Base-by-base conservation (phyloP, 1,284 basidiomycete genomes). In the Leucoagaricus sp. region DNA sequence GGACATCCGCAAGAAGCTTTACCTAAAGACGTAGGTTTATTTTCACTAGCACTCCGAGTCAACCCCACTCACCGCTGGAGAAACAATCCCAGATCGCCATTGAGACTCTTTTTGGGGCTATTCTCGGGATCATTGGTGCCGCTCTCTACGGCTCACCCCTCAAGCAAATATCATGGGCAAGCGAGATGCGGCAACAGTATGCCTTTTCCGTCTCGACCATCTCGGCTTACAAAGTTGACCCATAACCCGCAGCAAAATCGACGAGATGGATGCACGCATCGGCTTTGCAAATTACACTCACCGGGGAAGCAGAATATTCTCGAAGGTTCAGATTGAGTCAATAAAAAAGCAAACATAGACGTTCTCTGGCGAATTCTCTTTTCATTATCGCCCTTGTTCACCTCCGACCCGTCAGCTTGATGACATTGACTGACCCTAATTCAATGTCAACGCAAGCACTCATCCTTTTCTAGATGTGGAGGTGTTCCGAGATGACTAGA, bases 91-190 rank as follows among this genome's bases (percentile, higher is more conserved):
- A 94, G 92, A 87, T 89, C 58, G 73, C 89, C 19, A 59, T 87
- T 31, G 91, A 94, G 69, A 81, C 85, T 4, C 63, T 90, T 19
- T 58, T 84, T 46, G 82, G 85, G 0, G 75, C 93, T n/a, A 64
- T 85, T 9, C 61, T 91, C 6, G 89, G 90, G 13, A 85, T 85
- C 5, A 58, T 92, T 3, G 91, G 90, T 9, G 86, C 90, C 29
- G 82, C 84, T 9, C 64, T 91, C 54, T 86, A 82, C 60, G 79
- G 87, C n/a, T 81, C 88, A 2, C 71, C 80, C 31, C 71, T 93
- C 41, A 89, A 87, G 63, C 89, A 92, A 64, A 89, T 93, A 59
- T 87, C 88, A 31, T 94, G 91, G 92, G 83, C 91, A n/a, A 91
- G 89, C 65, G 92, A 94, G 72, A 93, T 94, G 91, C 83, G 82